These are phyloP conservation scores for Aspergillus flavus DNA, from an alignment of 2,329 filamentous ascomycete species.

Conservation along the genomic window DNA sequence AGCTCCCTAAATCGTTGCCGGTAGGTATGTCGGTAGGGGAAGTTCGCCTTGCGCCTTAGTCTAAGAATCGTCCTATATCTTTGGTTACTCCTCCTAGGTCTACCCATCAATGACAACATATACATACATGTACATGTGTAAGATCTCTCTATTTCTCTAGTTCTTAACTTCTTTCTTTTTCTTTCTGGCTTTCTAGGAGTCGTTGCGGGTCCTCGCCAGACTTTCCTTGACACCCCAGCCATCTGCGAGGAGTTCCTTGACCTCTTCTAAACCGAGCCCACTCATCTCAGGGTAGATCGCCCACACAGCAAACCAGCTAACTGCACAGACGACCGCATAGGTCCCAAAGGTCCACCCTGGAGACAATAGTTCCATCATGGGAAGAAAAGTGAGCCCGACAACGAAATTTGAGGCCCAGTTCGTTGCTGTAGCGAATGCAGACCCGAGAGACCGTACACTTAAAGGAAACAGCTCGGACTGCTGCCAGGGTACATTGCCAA, in stretches of 20 bases:
- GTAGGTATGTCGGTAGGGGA: not conserved
- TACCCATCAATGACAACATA: not conserved
- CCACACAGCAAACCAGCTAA: conserved; percentile 70
- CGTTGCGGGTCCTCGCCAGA: conserved; percentile 25
- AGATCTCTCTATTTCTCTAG: not conserved
- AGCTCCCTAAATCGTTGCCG: not conserved
- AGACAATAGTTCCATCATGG: conserved; percentile 76
- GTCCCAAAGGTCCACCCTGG: conserved; percentile 76
- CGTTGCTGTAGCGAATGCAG: conserved; percentile 67
- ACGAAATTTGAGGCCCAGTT: conserved; percentile 89
- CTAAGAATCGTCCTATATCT: not conserved
- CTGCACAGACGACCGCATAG: conserved; percentile 71
- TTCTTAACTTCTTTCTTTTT: not conserved
- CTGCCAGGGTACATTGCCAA: conserved; percentile 96
- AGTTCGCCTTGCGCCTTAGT: not conserved
- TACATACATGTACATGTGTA: not conserved
- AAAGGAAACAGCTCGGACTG: conserved; percentile 87
- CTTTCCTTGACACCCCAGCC: conserved; percentile 70
- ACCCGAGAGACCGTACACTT: conserved; percentile 64
- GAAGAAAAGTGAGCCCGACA: conserved; percentile 83
- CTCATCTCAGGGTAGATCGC: conserved; percentile 83
- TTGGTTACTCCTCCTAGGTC: not conserved
- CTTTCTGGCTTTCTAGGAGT: not conserved
- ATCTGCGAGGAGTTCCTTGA: conserved; percentile 68
- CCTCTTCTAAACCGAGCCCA: conserved; percentile 79